phyloP scores from a whole-genome alignment of 129 eudicot genomes.

The Artemisia argyi region DNA sequence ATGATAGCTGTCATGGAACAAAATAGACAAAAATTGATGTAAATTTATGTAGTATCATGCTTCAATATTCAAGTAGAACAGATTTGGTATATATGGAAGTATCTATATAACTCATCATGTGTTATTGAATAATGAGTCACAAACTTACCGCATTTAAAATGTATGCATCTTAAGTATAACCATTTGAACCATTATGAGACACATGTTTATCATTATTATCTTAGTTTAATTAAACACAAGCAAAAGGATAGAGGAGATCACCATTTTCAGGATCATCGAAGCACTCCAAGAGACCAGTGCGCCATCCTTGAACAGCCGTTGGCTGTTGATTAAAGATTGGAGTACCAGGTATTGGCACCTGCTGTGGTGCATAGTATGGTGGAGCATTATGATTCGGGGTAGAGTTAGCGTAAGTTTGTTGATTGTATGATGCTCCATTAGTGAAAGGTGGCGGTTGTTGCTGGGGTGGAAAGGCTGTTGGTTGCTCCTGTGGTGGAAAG shows the following conservation, averaged over 20 bases:
- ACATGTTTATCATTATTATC: background rate
- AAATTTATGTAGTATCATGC: too few species aligned
- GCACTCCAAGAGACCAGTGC: slow-evolving; percentile 36
- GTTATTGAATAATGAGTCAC: too few species aligned
- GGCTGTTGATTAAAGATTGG: background rate
- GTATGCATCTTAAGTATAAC: too few species aligned
- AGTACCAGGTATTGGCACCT: background rate
- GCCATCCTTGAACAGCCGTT: slow-evolving; percentile 22
- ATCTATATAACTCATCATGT: too few species aligned
- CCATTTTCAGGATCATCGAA: slow-evolving; percentile 42
- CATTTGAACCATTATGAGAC: background rate
- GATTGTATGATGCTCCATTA: slow-evolving; percentile 8
- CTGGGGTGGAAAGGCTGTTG: background rate
- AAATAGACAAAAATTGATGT: background rate
- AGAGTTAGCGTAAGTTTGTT: background rate
- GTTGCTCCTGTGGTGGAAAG: background rate
- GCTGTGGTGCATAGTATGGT: slow-evolving; percentile 3
- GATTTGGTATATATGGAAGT: too few species aligned
- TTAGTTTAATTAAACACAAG: background rate
- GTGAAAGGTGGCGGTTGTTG: slow-evolving; percentile 10
- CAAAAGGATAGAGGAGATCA: background rate
- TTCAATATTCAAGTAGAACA: too few species aligned
- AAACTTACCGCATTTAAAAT: too few species aligned
- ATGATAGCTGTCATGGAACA: slow-evolving; percentile 35
- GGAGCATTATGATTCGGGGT: slow-evolving; percentile 13